Conservation (phyloP, 495 filamentous ascomycete species). For the Talaromyces liani region DNA sequence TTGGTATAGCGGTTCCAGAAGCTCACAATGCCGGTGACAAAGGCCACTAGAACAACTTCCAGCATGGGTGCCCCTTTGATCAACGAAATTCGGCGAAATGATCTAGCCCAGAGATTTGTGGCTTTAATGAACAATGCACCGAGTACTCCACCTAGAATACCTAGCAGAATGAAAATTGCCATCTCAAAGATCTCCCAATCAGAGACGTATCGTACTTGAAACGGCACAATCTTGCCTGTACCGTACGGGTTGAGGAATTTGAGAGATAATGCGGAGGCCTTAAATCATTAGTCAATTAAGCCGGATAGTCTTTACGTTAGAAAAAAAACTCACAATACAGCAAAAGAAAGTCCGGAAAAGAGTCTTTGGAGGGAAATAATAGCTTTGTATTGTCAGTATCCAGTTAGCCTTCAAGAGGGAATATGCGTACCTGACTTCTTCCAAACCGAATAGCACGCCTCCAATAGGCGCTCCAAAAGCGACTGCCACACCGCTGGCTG, state of each 20-base stretch:
- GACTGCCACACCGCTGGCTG: constrained; percentile 87
- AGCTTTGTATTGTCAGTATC: constrained; percentile 30
- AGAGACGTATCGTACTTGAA: constrained; percentile 83
- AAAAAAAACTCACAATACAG: constrained; percentile 58
- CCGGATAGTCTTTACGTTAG: neutral
- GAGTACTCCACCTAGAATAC: constrained; percentile 72
- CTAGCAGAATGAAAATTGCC: constrained; percentile 73
- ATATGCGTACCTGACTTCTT: constrained; percentile 64
- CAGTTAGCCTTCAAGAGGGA: neutral
- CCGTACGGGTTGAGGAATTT: constrained; percentile 96
- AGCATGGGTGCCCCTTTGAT: constrained; percentile 82
- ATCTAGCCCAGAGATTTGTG: constrained; percentile 76
- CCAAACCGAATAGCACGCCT: constrained; percentile 87
- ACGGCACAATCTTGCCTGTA: constrained; percentile 92
- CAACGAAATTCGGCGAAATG: constrained; percentile 70
- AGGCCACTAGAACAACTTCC: constrained; percentile 81
- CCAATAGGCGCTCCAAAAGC: constrained; percentile 92
- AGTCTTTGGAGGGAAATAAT: constrained; percentile 98
- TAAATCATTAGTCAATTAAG: constrained; percentile 7
- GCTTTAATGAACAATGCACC: constrained; percentile 98
- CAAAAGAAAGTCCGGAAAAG: constrained; percentile 98
- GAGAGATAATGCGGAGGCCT: constrained; percentile 72
- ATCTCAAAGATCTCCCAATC: constrained; percentile 97
- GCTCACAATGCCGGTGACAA: constrained; percentile 74
- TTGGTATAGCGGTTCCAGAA: constrained; percentile 95